Base-by-base conservation (phyloP, 345 rosid species). In the Pistacia vera region DNA sequence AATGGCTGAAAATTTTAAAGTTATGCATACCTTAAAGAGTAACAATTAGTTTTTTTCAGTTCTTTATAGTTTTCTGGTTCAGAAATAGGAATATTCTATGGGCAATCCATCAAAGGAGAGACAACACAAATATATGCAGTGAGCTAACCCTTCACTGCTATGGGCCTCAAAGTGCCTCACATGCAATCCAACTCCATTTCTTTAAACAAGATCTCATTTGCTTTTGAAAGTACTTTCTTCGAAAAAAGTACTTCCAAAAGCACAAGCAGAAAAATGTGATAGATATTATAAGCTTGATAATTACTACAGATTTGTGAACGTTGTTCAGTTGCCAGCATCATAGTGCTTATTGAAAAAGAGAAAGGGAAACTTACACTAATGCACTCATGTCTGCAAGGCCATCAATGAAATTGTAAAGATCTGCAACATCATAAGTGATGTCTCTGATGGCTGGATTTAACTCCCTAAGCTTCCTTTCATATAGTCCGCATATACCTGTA, bases 301-400 rank as follows among this genome's bases (percentile, higher is more conserved):
- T 25, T 25, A 25, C 25, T 9, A 49, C 14, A 8, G 62, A 63
- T 9, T 3, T 54, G n/a, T 35, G 22, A 28, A 74, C 20, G 17
- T 44, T 14, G 44, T 49, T 62, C 61, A 20, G 46, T 57, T 22
- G 61, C 48, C 18, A 48, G 66, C 49, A 72, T 62, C 18, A 52
- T 16, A 17, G 56, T 75, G 66, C 13, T n/a, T 44, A 12, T 13
- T 36, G 65, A 72, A 79, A 72, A 78, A 60, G 63, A 68, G 66
- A 52, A 79, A 63, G 83, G 46, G 86, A 81, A 73, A 79, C 74
- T 78, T 84, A 93, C 98, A 93, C 97, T 87, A 93, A 77, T 57
- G 97, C 97, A 72, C 97, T 93, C 92, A 93, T 71, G 89, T 93
- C 98, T 20, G 90, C 84, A 70, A 93, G 95, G 73, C 98, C 98